Evolutionary conservation across 164 flowering plant genomes (phyloP), one percentile per base, ranked within the genome.

Genomic region (Macadamia tetraphylla): DNA sequence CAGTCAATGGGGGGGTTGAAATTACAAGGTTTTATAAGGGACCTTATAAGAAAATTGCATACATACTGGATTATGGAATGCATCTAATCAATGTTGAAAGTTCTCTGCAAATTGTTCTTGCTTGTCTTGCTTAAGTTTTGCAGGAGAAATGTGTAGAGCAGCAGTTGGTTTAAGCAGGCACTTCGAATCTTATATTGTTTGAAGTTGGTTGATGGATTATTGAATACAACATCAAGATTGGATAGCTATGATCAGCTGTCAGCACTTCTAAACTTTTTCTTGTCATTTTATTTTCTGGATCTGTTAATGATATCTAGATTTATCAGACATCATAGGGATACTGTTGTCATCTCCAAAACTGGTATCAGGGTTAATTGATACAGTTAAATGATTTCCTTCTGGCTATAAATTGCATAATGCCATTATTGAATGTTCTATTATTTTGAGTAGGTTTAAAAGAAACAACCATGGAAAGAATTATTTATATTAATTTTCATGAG

Each of bases 141-240:
- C 72, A 69, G 72, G 66, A 52, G 32, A n/a, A 8, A 5, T 35
- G 40, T 35, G 40, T 60, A 40, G 10, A 29, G 44, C 51, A 46
- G 51, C 1, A 2, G 51, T 46, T 46, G 7, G 12, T 9, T 3
- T 46, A 9, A 46, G 51, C 51, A 46, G 51, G 9, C 13, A 46
- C 1, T 1, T 11, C 13, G 2, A 9, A 46, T 46, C 51, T 46
- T 46, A 3, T 46, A 46, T 11, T 11, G 8, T 17, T 35, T 12
- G 10, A 59, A 29, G 5, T 30, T 29, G 18, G 42, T 52, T 59
- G 42, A 48, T 60, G 57, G 70, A 46, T 14, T 23, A 23, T 44
- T 2, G 6, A 59, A 67, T 58, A 63, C 65, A 51, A 35, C 35
- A 61, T 60, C 23, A 31, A 61, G 31, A 13, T 10, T 6, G 2